Evolutionary conservation across 495 filamentous ascomycete species (phyloP).

Genomic region (Penicillium ucsense): DNA sequence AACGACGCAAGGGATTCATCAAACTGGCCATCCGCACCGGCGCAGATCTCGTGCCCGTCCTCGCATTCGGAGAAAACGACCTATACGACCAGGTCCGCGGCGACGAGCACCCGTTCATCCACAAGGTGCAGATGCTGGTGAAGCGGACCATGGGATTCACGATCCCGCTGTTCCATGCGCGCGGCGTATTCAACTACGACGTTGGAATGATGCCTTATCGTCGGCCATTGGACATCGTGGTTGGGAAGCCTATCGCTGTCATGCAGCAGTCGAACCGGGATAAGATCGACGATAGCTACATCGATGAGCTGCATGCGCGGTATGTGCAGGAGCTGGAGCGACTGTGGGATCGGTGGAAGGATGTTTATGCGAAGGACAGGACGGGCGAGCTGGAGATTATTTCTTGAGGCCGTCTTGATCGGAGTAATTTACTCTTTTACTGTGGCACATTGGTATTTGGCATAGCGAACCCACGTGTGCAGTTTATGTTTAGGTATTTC

Average conservation of each 20-base stretch:
- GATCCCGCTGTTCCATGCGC: constrained; percentile 77
- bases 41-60: constrained; percentile 82
- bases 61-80: constrained; percentile 93
- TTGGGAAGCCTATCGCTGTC: constrained; percentile 70
- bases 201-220: constrained; percentile 93
- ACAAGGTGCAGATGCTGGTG: constrained; percentile 66
- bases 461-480: too few species aligned
- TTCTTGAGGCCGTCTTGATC: constrained; percentile 35
- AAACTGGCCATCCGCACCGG: constrained; percentile 85
- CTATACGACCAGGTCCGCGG: constrained; percentile 81
- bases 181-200: constrained; percentile 96
- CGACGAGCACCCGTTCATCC: constrained; percentile 58
- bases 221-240: constrained; percentile 75
- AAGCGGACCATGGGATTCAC: constrained; percentile 89
- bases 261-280: constrained; percentile 40
- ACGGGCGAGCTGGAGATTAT: constrained; percentile 69
- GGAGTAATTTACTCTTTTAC: neutral
- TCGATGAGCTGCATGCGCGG: constrained; percentile 65
- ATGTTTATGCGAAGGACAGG: constrained; percentile 65
- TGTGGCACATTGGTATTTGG: too few species aligned
- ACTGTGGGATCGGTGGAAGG: constrained; percentile 84
- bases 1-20: constrained; percentile 81
- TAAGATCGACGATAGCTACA: constrained; percentile 58
- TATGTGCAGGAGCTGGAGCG: constrained; percentile 74
- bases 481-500: too few species aligned